These are phyloP conservation scores for Quercus berberidifolia DNA, from an alignment of 306 rosid genomes.

Conservation along the genomic window DNA sequence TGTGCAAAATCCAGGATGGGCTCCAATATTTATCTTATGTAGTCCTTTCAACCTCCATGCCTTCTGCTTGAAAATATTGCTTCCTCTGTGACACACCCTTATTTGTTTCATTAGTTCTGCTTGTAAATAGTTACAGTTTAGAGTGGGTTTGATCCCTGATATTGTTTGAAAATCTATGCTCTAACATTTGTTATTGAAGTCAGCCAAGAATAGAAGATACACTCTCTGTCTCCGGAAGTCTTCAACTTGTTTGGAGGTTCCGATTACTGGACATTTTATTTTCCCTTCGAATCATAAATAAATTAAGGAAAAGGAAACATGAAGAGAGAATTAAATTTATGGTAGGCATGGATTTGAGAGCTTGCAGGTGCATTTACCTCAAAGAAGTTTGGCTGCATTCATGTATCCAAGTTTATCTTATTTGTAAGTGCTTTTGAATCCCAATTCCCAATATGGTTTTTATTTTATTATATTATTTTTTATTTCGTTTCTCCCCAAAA, in stretches of 20 bases:
- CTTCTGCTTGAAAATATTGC: constrained; percentile 43
- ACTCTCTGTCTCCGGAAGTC: background rate
- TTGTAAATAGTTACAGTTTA: constrained; percentile 32
- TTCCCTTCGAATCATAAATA: background rate
- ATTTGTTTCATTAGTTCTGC: constrained; percentile 6
- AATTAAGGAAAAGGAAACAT: background rate
- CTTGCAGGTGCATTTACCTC: background rate
- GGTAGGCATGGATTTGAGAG: background rate
- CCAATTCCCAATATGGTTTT: no score
- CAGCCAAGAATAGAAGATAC: background rate
- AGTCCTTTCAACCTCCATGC: constrained; percentile 77
- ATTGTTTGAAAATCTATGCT: background rate
- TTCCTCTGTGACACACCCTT: background rate
- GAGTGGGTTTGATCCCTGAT: background rate
- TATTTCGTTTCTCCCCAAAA: no score
- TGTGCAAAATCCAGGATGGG: constrained; percentile 82
- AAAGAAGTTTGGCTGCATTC: background rate
- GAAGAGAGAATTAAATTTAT: background rate
- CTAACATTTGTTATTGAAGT: constrained; percentile 4
- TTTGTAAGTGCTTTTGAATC: no score
- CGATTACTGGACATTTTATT: background rate
- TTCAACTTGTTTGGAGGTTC: background rate
- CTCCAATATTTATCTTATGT: constrained; percentile 70
- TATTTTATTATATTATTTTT: no score
- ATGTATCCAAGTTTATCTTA: background rate